Evolutionary conservation across 1,284 basidiomycete genomes (phyloP).

Genomic region (Cryptococcus sp.): DNA sequence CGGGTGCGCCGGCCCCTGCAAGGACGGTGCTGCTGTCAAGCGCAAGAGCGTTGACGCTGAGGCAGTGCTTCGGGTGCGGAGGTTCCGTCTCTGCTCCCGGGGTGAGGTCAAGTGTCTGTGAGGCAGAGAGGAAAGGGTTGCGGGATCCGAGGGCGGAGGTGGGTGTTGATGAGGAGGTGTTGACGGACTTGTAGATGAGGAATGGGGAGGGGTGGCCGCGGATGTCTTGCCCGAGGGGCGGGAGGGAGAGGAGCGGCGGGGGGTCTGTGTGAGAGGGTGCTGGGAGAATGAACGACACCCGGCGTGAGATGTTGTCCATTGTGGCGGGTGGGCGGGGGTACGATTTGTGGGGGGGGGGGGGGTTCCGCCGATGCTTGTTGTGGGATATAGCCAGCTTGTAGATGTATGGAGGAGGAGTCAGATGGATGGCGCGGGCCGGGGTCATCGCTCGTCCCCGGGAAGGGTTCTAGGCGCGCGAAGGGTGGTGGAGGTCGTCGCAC

Average conservation of each 20-base stretch:
- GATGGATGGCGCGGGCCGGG: no score
- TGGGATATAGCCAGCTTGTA: no score
- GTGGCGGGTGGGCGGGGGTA: not conserved
- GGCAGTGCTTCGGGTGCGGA: conserved; percentile 72
- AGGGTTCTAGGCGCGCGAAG: no score
- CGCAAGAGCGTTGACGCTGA: conserved; percentile 79
- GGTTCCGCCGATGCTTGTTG: no score
- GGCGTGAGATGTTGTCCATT: conserved; percentile 42
- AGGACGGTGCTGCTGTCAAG: conserved; percentile 79
- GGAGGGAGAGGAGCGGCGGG: conserved; percentile 67
- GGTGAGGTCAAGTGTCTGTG: conserved; percentile 13
- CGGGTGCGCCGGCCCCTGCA: conserved; percentile 60
- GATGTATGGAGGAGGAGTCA: no score
- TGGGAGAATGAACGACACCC: conserved; percentile 84
- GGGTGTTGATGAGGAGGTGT: conserved; percentile 14
- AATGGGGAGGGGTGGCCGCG: conserved; percentile 66
- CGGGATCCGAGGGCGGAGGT: conserved; percentile 14
- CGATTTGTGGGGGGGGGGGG: no score
- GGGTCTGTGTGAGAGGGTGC: conserved; percentile 57
- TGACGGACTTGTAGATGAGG: conserved; percentile 53
- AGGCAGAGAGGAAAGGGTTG: conserved; percentile 31
- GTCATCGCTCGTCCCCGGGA: no score
- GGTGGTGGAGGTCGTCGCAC: no score
- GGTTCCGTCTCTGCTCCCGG: conserved; percentile 20
- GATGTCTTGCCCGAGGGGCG: conserved; percentile 59